Percentiles rank a stretch among this genome's conserved stretches.
phyloP scores from a whole-genome alignment of 352 stramenopile species.

The Halophytophthora polymorphica region DNA sequence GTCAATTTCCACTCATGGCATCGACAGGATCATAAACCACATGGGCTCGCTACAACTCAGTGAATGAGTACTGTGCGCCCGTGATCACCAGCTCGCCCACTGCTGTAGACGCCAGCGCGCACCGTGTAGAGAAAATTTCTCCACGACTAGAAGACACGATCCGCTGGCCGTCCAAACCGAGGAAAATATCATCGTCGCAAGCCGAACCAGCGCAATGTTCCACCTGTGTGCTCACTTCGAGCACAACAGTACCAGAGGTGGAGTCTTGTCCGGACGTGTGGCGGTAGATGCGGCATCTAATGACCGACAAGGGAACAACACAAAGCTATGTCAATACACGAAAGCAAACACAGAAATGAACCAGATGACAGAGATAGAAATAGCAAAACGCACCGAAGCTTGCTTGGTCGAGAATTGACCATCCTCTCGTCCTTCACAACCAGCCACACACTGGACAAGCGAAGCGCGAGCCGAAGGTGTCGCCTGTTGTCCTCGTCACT shows the following conservation, averaged over 20 bases:
- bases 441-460: constrained; percentile 29
- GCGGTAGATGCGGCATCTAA: constrained; percentile 42
- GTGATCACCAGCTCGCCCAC: constrained; percentile 34
- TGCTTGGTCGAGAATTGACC: constrained; percentile 10
- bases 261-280: constrained; percentile 9
- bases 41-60: constrained; percentile 17
- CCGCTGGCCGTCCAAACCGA: constrained; percentile 36
- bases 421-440: constrained; percentile 5
- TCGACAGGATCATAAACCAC: too few species aligned
- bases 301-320: background rate
- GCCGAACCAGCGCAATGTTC: constrained; percentile 33
- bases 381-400: constrained; percentile 28
- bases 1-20: background rate
- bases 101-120: constrained; percentile 18
- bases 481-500: constrained; percentile 3
- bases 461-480: constrained; percentile 30
- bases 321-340: background rate
- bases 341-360: background rate
- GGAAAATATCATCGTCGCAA: constrained; percentile 45
- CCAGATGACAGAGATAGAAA: background rate
- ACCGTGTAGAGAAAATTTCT: constrained; percentile 42
- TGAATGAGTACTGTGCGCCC: constrained; percentile 42
- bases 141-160: constrained; percentile 25
- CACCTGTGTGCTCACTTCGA: constrained; percentile 34
- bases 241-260: constrained; percentile 6